Evolutionary conservation across 805 yeast genomes (phyloP).

Genomic region (Yarrowia alimentaria): DNA sequence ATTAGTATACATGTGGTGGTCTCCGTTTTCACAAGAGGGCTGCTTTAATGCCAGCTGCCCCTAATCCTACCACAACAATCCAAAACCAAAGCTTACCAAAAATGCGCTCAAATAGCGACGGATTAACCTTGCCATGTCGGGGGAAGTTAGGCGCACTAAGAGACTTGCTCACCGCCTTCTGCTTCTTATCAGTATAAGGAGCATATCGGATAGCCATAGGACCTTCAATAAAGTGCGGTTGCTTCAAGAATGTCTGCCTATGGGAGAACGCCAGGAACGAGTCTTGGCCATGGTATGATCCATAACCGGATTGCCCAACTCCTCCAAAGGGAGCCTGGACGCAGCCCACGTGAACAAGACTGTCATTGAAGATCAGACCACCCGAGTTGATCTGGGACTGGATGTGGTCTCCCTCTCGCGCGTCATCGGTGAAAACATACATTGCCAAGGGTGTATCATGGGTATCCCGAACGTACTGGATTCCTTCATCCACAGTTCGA

Average conservation of each 20-base stretch:
- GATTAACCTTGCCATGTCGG: constrained; percentile 5
- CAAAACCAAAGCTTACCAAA: constrained; percentile 23
- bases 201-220: constrained; percentile 61
- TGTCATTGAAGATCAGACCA: constrained; percentile 65
- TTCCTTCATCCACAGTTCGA: constrained; percentile 35
- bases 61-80: constrained; percentile 1
- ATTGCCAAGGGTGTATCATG: constrained; percentile 79
- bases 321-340: constrained; percentile 84
- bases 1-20: constrained; percentile 11
- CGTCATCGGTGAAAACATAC: constrained; percentile 58
- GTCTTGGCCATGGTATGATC: constrained; percentile 72
- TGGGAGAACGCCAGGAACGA: constrained; percentile 71
- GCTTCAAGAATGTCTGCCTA: constrained; percentile 62
- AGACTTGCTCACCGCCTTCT: constrained; percentile 6
- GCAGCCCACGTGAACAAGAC: constrained; percentile 65
- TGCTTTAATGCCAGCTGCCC: neutral
- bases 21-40: no score
- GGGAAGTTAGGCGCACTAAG: constrained; percentile 1
- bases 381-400: constrained; percentile 65
- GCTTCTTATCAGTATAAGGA: constrained; percentile 44
- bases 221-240: constrained; percentile 62
- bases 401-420: constrained; percentile 50
- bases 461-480: constrained; percentile 41
- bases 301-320: constrained; percentile 75
- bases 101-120: constrained; percentile 6